These are phyloP conservation scores for Diplosphaera chodatii DNA, from an alignment of 139 green algal genomes.

Conservation along the genomic window DNA sequence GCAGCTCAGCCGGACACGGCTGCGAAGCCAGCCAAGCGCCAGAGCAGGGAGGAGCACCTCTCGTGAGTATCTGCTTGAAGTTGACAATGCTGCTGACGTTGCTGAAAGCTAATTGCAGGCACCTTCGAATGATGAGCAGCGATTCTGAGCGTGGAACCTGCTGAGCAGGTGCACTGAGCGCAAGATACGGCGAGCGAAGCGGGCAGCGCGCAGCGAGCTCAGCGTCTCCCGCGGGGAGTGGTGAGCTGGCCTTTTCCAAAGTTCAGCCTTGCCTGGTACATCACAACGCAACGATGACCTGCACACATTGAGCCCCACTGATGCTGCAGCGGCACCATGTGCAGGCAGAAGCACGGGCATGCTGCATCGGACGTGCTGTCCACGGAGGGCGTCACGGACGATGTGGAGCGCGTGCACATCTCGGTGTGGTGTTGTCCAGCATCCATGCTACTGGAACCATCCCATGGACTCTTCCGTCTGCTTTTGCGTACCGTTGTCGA, in stretches of 20 bases:
- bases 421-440: not conserved
- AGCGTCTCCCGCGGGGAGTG: slow-evolving; percentile 72
- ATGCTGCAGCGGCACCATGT: not conserved
- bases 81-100: too few species aligned
- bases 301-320: too few species aligned
- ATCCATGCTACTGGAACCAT: not conserved
- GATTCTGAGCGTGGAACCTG: too few species aligned
- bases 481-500: not conserved
- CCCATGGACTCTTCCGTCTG: not conserved
- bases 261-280: too few species aligned
- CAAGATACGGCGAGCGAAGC: slow-evolving; percentile 66
- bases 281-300: too few species aligned
- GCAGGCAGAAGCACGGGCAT: slow-evolving; percentile 46
- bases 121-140: too few species aligned
- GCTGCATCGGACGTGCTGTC: slow-evolving; percentile 31
- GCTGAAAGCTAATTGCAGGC: too few species aligned
- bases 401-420: slow-evolving; percentile 41
- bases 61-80: not conserved
- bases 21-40: not conserved
- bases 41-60: not conserved
- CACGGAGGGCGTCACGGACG: slow-evolving; percentile 41
- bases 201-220: slow-evolving; percentile 67
- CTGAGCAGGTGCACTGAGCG: slow-evolving; percentile 15
- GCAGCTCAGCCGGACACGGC: not conserved
- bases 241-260: slow-evolving; percentile 8